Evolutionary conservation across 257 asterid genomes (phyloP).

Genomic region (Solanum sejunctum): DNA sequence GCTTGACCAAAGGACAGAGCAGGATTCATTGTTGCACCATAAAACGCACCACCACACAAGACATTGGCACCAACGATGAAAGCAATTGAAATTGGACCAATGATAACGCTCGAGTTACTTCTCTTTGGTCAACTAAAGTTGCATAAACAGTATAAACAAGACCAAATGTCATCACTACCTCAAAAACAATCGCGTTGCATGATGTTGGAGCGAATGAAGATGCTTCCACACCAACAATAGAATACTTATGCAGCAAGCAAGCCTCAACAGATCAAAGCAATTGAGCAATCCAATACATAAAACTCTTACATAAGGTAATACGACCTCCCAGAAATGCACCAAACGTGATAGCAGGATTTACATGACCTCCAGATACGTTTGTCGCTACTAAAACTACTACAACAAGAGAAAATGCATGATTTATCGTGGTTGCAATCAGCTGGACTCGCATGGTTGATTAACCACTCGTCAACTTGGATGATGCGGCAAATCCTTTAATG

Average conservation of each 20-base stretch:
- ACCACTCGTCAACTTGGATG: slow-evolving; percentile 44
- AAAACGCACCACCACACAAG: slow-evolving; percentile 29
- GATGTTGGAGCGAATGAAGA: slow-evolving; percentile 47
- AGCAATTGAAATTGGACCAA: slow-evolving; percentile 65
- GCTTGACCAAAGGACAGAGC: slow-evolving; percentile 62
- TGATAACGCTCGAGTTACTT: slow-evolving; percentile 41
- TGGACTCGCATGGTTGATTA: slow-evolving; percentile 40
- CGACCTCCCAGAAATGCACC: too few species aligned
- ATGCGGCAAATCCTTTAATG: slow-evolving; percentile 73
- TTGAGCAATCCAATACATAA: too few species aligned
- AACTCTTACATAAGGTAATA: too few species aligned
- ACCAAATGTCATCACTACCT: slow-evolving; percentile 50
- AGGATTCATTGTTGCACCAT: slow-evolving; percentile 81
- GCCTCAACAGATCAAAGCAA: slow-evolving; percentile 25
- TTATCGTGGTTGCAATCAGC: slow-evolving; percentile 35
- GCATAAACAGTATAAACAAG: slow-evolving; percentile 15
- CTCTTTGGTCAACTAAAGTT: slow-evolving; percentile 71
- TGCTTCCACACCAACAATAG: slow-evolving; percentile 63
- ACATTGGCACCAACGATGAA: slow-evolving; percentile 51
- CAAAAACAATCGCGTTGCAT: not conserved
- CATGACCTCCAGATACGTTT: slow-evolving; percentile 21
- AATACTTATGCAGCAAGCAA: slow-evolving; percentile 47
- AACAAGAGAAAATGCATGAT: slow-evolving; percentile 64
- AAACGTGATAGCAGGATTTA: too few species aligned
- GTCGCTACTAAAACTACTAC: slow-evolving; percentile 63